Evolutionary conservation across 2,329 filamentous ascomycete genomes (phyloP).

Genomic region (Trichoderma aggressivum): DNA sequence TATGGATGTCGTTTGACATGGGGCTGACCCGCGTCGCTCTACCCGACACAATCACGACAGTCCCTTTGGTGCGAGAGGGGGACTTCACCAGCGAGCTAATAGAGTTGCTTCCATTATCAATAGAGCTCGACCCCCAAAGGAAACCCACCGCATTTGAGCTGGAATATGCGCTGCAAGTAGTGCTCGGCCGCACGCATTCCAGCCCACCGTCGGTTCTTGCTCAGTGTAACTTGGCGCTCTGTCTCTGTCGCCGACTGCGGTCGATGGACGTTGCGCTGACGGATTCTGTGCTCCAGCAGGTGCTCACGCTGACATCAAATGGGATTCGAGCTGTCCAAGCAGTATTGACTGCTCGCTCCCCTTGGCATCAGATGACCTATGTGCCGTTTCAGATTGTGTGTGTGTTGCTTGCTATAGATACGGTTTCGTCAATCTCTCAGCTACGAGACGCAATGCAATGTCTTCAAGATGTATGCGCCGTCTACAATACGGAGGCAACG

Average conservation of each 20-base stretch:
- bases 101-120: slow-evolving; percentile 1
- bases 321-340: slow-evolving; percentile 1
- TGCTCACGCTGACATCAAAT: background rate
- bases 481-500: background rate
- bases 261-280: background rate
- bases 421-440: slow-evolving; percentile 3
- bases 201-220: background rate
- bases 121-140: background rate
- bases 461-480: background rate
- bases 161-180: background rate
- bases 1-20: slow-evolving; percentile 13
- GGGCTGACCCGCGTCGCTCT: background rate
- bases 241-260: background rate
- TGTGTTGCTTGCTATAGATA: slow-evolving; percentile 5
- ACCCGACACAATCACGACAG: background rate
- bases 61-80: background rate
- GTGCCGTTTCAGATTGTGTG: slow-evolving; percentile 6
- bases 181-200: background rate
- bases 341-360: background rate
- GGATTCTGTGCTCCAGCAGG: slow-evolving; percentile 1
- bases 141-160: background rate
- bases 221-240: slow-evolving; percentile 6
- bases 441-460: background rate
- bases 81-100: slow-evolving; percentile 1
- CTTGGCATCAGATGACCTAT: slow-evolving; percentile 8